A percentile compares a stretch with the other conserved stretches of the same genome.
phyloP scores from a whole-genome alignment of 202 grass and related monocot species.

The Zoysia matrella region DNA sequence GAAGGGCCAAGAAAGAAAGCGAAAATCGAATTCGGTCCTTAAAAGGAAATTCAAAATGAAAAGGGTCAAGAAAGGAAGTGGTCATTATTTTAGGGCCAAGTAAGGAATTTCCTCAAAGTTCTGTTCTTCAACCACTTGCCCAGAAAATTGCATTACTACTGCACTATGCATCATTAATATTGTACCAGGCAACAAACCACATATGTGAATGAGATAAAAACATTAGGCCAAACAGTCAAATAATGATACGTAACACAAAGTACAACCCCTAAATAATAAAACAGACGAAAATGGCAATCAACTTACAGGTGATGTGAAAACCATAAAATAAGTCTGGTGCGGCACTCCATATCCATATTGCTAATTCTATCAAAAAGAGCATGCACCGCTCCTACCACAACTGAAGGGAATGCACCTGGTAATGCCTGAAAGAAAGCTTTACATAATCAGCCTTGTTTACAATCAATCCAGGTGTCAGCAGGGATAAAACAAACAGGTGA shows the following conservation, averaged over 20 bases:
- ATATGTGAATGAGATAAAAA: conserved; percentile 10
- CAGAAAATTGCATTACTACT: conserved; percentile 4
- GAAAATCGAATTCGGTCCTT: too few species aligned
- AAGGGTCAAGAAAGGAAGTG: too few species aligned
- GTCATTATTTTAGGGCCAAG: too few species aligned
- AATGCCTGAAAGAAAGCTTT: conserved; percentile 72
- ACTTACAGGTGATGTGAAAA: conserved; percentile 99
- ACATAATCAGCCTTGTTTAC: conserved; percentile 23
- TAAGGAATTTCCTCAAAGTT: too few species aligned
- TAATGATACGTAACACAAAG: neutral
- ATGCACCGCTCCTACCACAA: conserved; percentile 95
- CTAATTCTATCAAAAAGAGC: conserved; percentile 96
- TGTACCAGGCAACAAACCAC: conserved; percentile 25
- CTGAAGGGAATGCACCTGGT: conserved; percentile 94
- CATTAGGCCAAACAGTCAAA: neutral
- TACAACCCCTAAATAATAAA: conserved; percentile 14
- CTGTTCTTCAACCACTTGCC: neutral
- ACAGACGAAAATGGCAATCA: conserved; percentile 23
- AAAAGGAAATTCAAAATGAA: too few species aligned
- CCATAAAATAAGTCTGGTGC: conserved; percentile 96
- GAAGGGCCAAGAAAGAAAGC: too few species aligned
- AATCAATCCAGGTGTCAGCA: neutral
- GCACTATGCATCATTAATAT: neutral
- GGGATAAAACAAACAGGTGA: neutral
- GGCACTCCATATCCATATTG: conserved; percentile 95